phyloP scores from a whole-genome alignment of 2,329 filamentous ascomycete species.

The Coniella vitis region DNA sequence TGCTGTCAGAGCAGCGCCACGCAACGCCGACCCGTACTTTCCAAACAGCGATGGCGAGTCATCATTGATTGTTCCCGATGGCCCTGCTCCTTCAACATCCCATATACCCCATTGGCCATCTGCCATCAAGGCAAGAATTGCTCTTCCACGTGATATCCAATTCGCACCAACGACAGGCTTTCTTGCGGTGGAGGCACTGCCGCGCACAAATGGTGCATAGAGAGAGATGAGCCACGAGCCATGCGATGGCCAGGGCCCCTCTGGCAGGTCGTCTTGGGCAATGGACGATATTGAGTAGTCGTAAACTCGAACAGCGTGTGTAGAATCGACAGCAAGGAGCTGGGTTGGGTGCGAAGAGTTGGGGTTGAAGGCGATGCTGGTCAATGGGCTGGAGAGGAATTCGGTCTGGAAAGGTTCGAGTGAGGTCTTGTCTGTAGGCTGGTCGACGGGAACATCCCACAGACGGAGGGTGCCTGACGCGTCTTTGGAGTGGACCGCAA shows the following conservation, averaged over 20 bases:
- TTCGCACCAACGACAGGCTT: conserved; percentile 57
- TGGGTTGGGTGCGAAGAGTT: conserved; percentile 43
- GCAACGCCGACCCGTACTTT: conserved; percentile 44
- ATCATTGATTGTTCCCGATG: conserved; percentile 25
- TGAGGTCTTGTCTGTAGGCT: conserved; percentile 25
- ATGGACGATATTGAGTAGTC: conserved; percentile 51
- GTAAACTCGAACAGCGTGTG: conserved; percentile 54
- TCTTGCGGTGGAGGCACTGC: conserved; percentile 36
- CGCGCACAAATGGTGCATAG: conserved; percentile 48
- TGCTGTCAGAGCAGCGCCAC: conserved; percentile 50
- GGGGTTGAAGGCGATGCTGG: conserved; percentile 54
- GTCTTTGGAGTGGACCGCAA: conserved; percentile 54
- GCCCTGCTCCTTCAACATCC: conserved; percentile 55
- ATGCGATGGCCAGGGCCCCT: conserved; percentile 46
- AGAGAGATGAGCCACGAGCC: conserved; percentile 60
- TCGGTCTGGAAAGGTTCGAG: conserved; percentile 54
- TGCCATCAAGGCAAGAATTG: conserved; percentile 50
- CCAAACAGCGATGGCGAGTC: conserved; percentile 37
- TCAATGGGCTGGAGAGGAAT: conserved; percentile 47
- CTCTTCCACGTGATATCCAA: conserved; percentile 55
- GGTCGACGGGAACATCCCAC: conserved; percentile 49
- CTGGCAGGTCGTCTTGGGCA: conserved; percentile 42
- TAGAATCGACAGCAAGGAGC: conserved; percentile 48
- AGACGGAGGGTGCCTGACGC: conserved; percentile 51
- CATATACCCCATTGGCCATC: conserved; percentile 64